Conservation (phyloP, 2,329 filamentous ascomycete species). For the Ophiocordyceps australis region DNA sequence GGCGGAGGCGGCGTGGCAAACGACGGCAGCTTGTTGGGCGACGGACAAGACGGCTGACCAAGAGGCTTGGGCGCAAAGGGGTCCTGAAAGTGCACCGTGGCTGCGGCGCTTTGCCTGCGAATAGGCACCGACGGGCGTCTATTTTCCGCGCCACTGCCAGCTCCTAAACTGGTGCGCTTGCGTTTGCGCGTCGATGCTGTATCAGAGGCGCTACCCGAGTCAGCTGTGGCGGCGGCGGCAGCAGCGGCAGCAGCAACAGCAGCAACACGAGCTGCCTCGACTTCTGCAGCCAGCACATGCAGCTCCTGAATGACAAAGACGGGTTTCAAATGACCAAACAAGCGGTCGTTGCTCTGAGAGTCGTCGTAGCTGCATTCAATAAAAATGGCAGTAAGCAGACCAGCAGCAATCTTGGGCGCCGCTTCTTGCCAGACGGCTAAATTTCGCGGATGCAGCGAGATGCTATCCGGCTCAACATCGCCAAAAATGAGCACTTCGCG, state of each 20-base stretch:
- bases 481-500: constrained; percentile 85
- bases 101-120: not conserved
- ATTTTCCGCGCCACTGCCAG: constrained; percentile 6
- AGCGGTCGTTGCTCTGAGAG: constrained; percentile 51
- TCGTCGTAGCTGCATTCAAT: constrained; percentile 94
- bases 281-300: constrained; percentile 49
- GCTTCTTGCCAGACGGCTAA: constrained; percentile 74
- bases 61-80: constrained; percentile 35
- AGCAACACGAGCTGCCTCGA: constrained; percentile 30
- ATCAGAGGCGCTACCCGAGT: too few species aligned
- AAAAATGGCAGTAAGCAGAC: constrained; percentile 63
- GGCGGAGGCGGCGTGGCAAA: constrained; percentile 8
- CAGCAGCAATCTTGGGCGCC: constrained; percentile 62
- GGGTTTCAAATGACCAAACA: constrained; percentile 84
- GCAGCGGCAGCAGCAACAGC: constrained; percentile 7
- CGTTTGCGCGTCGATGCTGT: constrained; percentile 44
- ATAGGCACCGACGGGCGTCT: not conserved
- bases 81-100: too few species aligned
- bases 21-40: constrained; percentile 12
- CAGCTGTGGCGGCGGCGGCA: too few species aligned
- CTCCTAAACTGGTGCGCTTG: constrained; percentile 39
- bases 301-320: constrained; percentile 70
- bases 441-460: constrained; percentile 70
- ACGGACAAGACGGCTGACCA: too few species aligned
- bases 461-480: constrained; percentile 80